These are phyloP conservation scores for Carex arenaria DNA, from an alignment of 202 grass and related monocot species.

Conservation along the genomic window DNA sequence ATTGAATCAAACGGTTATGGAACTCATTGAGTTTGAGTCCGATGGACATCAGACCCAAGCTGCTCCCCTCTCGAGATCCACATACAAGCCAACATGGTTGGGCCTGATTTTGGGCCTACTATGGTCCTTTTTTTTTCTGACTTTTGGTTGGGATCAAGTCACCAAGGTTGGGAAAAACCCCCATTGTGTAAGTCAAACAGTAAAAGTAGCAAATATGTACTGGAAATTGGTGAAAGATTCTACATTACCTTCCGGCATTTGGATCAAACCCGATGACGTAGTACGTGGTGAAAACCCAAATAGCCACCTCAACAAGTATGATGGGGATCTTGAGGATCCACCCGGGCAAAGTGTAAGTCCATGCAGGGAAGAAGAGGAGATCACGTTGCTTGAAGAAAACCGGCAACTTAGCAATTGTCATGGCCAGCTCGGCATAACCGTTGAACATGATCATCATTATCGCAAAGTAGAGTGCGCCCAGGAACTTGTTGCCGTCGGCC, in stretches of 20 bases:
- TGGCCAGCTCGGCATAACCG: conserved; percentile 27
- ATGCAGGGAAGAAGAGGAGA: conserved; percentile 35
- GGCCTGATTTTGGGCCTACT: neutral
- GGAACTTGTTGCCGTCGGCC: conserved; percentile 7
- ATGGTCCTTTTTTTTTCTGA: neutral
- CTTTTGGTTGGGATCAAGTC: neutral
- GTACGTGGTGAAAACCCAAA: conserved; percentile 35
- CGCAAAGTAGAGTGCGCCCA: conserved; percentile 28
- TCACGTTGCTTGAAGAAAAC: conserved; percentile 51
- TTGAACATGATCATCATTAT: conserved; percentile 37
- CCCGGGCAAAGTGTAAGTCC: conserved; percentile 36
- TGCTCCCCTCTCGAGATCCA: too few relatives aligned
- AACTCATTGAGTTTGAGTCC: too few relatives aligned
- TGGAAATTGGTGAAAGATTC: neutral
- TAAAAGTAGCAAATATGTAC: neutral
- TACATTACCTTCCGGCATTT: conserved; percentile 30
- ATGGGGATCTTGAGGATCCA: conserved; percentile 48
- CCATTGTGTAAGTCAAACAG: too few relatives aligned
- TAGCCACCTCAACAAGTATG: conserved; percentile 20
- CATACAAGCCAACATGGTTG: neutral
- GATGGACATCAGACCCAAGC: too few relatives aligned
- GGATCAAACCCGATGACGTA: conserved; percentile 45
- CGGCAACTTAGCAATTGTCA: conserved; percentile 33
- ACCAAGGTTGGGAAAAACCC: neutral
- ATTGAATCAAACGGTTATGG: too few relatives aligned